A percentile compares a stretch with the other conserved stretches of the same genome.
phyloP scores from a whole-genome alignment of 306 rosid species.

The Abrus precatorius region DNA sequence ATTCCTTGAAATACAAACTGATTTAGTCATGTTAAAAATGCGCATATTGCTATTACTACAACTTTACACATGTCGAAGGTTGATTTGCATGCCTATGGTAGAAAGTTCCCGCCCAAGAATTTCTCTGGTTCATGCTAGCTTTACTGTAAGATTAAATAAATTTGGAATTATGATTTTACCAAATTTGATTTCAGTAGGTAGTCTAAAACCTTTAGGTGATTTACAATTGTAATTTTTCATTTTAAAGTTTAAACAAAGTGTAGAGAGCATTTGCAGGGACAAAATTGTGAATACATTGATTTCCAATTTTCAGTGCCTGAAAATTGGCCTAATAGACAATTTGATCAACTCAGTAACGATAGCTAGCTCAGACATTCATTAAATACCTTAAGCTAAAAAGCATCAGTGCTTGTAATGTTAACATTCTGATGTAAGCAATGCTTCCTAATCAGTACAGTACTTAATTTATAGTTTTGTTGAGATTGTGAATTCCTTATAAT shows the following conservation, averaged over 20 bases:
- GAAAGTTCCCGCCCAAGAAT: no score
- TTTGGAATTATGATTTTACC: no score
- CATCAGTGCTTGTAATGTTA: not conserved
- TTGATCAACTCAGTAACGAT: not conserved
- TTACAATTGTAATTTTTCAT: no score
- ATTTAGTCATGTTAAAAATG: not conserved
- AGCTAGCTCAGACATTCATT: not conserved
- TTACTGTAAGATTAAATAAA: not conserved
- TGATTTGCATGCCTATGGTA: not conserved
- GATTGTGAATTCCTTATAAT: not conserved
- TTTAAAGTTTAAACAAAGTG: not conserved
- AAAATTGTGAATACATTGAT: not conserved
- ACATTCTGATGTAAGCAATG: not conserved
- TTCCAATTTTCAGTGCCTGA: not conserved
- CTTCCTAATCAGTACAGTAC: not conserved
- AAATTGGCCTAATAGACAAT: not conserved
- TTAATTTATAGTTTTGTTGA: not conserved
- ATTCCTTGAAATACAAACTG: not conserved
- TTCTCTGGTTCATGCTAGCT: not conserved
- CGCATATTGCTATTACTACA: not conserved
- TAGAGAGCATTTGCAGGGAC: not conserved
- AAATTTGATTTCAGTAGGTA: no score
- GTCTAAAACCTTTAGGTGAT: no score
- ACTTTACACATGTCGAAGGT: not conserved
- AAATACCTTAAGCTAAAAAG: not conserved